Conservation (phyloP, 495 filamentous ascomycete genomes). For the Astrothelium macrocarpum region DNA sequence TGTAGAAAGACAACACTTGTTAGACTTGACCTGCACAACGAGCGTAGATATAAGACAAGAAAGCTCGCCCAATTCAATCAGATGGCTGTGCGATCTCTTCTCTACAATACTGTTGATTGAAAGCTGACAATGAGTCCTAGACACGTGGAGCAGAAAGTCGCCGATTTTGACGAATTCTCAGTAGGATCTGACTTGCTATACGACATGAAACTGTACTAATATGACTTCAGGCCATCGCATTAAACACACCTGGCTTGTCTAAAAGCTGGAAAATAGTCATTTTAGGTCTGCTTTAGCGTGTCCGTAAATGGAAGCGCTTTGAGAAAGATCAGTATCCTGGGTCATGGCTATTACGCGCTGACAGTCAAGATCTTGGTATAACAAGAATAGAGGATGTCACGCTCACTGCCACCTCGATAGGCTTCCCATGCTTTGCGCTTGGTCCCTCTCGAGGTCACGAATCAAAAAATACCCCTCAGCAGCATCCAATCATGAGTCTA, state of each 20-base stretch:
- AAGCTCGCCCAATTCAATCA: too few relatives aligned
- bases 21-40: too few relatives aligned
- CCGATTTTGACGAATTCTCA: neutral
- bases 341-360: neutral
- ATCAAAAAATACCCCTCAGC: neutral
- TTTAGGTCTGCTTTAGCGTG: neutral
- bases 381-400: neutral
- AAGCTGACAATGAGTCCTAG: neutral
- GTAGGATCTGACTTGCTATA: neutral
- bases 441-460: neutral
- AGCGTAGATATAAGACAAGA: too few relatives aligned
- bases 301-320: neutral
- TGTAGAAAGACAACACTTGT: too few relatives aligned
- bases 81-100: too few relatives aligned
- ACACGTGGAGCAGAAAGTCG: neutral
- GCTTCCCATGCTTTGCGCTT: neutral
- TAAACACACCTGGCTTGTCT: neutral
- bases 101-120: neutral
- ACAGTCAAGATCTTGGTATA: neutral
- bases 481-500: neutral
- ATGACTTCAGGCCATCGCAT: neutral
- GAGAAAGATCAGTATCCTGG: neutral
- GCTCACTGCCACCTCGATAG: neutral
- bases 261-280: neutral
- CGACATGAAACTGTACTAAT: neutral